phyloP scores from a whole-genome alignment of 169 alveolate species.

The Eimeria sp. region DNA sequence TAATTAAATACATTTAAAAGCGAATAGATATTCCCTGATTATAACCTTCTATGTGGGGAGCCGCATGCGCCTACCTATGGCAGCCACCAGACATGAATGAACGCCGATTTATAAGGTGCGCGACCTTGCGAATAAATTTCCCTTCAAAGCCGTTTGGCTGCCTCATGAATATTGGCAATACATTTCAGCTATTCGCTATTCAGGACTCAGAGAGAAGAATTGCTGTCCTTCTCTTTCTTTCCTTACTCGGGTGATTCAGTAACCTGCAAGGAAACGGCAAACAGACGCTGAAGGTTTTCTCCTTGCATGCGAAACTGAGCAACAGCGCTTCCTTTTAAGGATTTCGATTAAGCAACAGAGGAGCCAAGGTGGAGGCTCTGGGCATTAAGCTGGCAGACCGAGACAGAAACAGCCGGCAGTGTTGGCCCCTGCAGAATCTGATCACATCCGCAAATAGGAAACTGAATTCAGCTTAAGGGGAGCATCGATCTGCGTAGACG shows the following conservation, averaged over 20 bases:
- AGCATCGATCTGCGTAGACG: not conserved
- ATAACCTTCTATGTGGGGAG: constrained; percentile 24
- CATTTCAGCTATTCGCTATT: not conserved
- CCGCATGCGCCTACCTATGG: constrained; percentile 60
- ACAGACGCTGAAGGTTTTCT: not conserved
- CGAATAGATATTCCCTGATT: not conserved
- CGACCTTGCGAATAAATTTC: not conserved
- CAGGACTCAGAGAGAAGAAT: not conserved
- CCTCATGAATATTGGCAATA: constrained; percentile 12
- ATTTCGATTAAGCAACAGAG: not conserved
- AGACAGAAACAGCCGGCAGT: not conserved
- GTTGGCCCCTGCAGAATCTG: not conserved
- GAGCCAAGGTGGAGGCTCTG: not conserved
- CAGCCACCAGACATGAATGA: constrained; percentile 40
- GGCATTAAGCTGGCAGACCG: not conserved
- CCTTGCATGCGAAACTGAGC: not conserved
- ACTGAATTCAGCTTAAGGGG: not conserved
- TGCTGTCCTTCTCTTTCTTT: not conserved
- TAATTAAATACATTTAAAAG: not conserved
- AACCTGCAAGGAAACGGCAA: not conserved
- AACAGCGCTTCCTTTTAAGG: not conserved
- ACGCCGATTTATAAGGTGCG: constrained; percentile 60
- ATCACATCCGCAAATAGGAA: not conserved
- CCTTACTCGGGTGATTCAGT: not conserved
- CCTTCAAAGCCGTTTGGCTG: constrained; percentile 2